Evolutionary conservation across 108 stramenopile genomes (phyloP).

Genomic region (Chaetoceros muelleri): DNA sequence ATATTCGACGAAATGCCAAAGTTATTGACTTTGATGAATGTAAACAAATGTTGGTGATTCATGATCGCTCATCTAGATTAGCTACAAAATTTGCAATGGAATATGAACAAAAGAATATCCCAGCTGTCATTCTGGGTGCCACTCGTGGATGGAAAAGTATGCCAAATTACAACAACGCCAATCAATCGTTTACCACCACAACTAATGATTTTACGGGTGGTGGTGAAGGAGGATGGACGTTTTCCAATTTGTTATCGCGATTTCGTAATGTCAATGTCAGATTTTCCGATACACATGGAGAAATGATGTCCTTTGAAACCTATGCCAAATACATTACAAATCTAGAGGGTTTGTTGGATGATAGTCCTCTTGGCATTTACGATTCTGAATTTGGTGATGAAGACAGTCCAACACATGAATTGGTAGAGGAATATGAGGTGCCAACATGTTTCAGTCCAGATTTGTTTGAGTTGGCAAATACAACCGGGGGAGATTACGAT

Average conservation of each 20-base stretch:
- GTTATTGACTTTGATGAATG: neutral
- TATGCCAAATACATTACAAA: slow-evolving; percentile 53
- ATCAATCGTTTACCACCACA: neutral
- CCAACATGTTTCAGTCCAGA: slow-evolving; percentile 61
- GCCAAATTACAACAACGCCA: slow-evolving; percentile 19
- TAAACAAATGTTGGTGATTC: neutral
- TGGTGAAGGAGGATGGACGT: slow-evolving; percentile 37
- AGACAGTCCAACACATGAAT: slow-evolving; percentile 24
- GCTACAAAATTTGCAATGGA: slow-evolving; percentile 34
- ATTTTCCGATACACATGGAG: slow-evolving; percentile 74
- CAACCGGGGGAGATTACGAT: slow-evolving; percentile 10
- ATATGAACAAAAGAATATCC: slow-evolving; percentile 52
- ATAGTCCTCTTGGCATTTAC: slow-evolving; percentile 76
- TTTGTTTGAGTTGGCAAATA: slow-evolving; percentile 49
- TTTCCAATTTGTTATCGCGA: slow-evolving; percentile 33
- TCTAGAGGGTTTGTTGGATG: slow-evolving; percentile 49
- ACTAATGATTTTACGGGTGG: slow-evolving; percentile 7
- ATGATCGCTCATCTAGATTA: slow-evolving; percentile 8
- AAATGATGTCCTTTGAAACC: slow-evolving; percentile 49
- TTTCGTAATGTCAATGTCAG: slow-evolving; percentile 58
- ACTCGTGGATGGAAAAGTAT: slow-evolving; percentile 53
- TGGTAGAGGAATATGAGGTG: slow-evolving; percentile 50
- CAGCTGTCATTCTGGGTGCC: slow-evolving; percentile 52
- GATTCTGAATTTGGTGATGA: slow-evolving; percentile 59
- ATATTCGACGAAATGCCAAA: slow-evolving; percentile 1